A percentile compares a stretch with the other conserved stretches of the same genome.
phyloP scores from a whole-genome alignment of 805 yeast species.

The Kodamaea kaohsiungensis region DNA sequence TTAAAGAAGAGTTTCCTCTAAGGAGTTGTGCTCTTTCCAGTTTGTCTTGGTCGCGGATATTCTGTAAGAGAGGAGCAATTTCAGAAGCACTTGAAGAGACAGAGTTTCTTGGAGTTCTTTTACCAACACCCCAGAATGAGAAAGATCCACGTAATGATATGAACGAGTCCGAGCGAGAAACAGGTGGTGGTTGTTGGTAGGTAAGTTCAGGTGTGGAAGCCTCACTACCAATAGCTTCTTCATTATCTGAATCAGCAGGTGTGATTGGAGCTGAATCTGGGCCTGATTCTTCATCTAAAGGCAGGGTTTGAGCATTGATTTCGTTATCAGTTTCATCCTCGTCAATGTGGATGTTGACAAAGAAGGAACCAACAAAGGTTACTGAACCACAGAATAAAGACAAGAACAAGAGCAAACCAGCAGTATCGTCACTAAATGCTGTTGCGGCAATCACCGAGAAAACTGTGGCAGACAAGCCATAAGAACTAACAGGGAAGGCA shows the following conservation, averaged over 20 bases:
- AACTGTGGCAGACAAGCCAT: conserved; percentile 69
- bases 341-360: conserved; percentile 39
- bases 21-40: conserved; percentile 5
- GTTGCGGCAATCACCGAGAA: conserved; percentile 59
- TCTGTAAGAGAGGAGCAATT: conserved; percentile 14
- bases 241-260: not conserved
- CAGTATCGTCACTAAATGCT: conserved; percentile 53
- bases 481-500: conserved; percentile 65
- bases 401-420: conserved; percentile 56
- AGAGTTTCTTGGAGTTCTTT: conserved; percentile 27
- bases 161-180: not conserved
- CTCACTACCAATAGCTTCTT: not conserved
- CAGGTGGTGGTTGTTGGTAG: not conserved
- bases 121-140: conserved; percentile 43
- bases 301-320: not conserved
- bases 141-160: conserved; percentile 34
- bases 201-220: not conserved
- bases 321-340: conserved; percentile 21
- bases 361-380: conserved; percentile 46
- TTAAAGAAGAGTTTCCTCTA: conserved; percentile 6
- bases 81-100: conserved; percentile 18
- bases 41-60: conserved; percentile 11
- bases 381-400: conserved; percentile 51
- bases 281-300: conserved; percentile 2
- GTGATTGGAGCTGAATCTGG: not conserved